Evolutionary conservation across 495 filamentous ascomycete genomes (phyloP).

Genomic region (Podospora pseudoanserina): DNA sequence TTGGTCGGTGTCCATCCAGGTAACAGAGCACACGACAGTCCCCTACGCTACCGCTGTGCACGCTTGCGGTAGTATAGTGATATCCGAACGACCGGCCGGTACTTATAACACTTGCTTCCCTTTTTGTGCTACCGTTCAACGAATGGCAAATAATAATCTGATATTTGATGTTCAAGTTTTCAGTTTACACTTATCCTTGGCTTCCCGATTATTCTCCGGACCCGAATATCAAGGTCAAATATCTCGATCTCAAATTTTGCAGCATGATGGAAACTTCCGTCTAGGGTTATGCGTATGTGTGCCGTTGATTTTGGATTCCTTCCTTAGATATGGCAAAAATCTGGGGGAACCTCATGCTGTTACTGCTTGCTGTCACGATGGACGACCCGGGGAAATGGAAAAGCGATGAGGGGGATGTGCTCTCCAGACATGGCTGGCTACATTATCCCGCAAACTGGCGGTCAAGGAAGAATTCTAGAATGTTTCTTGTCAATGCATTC

Average conservation of each 20-base stretch:
- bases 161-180: neutral
- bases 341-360: neutral
- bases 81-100: neutral
- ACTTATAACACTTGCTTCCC: neutral
- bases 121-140: neutral
- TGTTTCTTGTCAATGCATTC: constrained; percentile 2
- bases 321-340: neutral
- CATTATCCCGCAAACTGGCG: constrained; percentile 30
- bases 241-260: neutral
- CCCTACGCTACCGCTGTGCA: too few relatives aligned
- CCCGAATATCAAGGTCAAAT: constrained; percentile 1
- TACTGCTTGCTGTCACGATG: neutral
- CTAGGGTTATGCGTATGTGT: neutral
- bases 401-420: neutral
- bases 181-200: neutral
- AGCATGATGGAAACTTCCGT: neutral
- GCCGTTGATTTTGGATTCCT: neutral
- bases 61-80: neutral
- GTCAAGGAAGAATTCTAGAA: constrained; percentile 22
- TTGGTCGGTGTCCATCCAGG: neutral
- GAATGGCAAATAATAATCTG: neutral
- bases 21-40: neutral
- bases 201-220: constrained; percentile 14
- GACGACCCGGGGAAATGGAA: neutral
- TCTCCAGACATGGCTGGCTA: constrained; percentile 6